phyloP scores from a whole-genome alignment of 2,329 filamentous ascomycete species.

The Lizonia empirigonia region DNA sequence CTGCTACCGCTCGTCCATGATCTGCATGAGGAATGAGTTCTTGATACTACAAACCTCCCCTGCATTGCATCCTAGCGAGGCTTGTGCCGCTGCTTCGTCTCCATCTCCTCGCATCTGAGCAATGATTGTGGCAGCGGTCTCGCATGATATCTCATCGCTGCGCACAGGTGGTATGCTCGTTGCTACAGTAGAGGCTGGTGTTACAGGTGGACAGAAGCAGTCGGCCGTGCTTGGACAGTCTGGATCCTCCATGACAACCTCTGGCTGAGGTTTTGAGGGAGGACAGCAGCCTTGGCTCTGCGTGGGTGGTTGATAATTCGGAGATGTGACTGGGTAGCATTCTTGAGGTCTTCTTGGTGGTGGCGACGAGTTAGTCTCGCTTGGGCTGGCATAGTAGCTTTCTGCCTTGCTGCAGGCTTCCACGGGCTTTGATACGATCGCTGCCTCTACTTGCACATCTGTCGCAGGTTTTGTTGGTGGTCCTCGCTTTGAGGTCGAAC shows the following conservation, averaged over 20 bases:
- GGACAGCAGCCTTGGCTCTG: constrained; percentile 8
- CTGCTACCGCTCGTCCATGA: constrained; percentile 31
- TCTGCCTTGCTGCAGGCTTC: constrained; percentile 1
- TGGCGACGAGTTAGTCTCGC: constrained; percentile 6
- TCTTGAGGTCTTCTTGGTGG: constrained; percentile 1
- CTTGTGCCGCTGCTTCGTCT: constrained; percentile 25
- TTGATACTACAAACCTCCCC: constrained; percentile 28
- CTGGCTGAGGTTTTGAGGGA: background rate
- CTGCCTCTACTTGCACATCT: background rate
- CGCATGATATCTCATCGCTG: constrained; percentile 34
- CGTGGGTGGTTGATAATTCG: background rate
- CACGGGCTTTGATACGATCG: background rate
- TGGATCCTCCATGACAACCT: constrained; percentile 8
- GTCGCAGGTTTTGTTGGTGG: background rate
- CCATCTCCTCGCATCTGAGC: constrained; percentile 36
- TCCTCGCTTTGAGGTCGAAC: background rate
- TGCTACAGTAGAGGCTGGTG: background rate
- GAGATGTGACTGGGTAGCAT: background rate
- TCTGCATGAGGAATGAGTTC: constrained; percentile 32
- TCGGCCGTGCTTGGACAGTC: constrained; percentile 24
- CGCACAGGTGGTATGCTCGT: background rate
- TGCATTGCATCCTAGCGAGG: constrained; percentile 27
- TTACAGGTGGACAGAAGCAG: constrained; percentile 29
- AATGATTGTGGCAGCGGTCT: constrained; percentile 36
- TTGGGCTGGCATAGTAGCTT: constrained; percentile 11